These are phyloP conservation scores for Phoma herbarum DNA, from an alignment of 2,329 filamentous ascomycete genomes.

Conservation along the genomic window DNA sequence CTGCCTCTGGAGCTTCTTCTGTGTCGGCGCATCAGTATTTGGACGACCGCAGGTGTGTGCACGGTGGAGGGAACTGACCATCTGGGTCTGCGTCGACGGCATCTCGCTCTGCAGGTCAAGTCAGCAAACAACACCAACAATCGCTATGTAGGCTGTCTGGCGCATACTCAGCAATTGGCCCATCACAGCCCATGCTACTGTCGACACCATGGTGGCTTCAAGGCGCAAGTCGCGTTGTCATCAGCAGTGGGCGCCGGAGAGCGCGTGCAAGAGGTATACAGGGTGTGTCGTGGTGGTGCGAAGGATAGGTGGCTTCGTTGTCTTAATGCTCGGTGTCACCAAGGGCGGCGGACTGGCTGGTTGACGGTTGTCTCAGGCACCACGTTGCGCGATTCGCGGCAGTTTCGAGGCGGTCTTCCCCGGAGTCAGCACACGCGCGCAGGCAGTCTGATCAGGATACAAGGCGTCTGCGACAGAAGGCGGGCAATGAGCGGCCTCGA, in stretches of 20 bases:
- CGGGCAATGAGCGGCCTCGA: not conserved
- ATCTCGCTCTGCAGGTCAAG: constrained; percentile 53
- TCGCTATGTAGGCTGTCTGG: not conserved
- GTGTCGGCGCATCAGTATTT: constrained; percentile 49
- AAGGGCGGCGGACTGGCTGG: constrained; percentile 20
- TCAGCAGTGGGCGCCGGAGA: constrained; percentile 17
- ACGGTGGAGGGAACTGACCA: constrained; percentile 43
- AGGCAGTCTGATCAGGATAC: not conserved
- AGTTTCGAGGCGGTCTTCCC: constrained; percentile 3
- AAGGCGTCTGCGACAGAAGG: not conserved
- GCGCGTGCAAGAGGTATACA: constrained; percentile 18
- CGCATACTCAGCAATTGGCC: constrained; percentile 52
- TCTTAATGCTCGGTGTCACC: constrained; percentile 14
- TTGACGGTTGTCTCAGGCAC: constrained; percentile 24
- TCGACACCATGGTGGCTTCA: constrained; percentile 51
- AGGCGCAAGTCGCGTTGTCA: constrained; percentile 40
- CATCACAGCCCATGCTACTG: constrained; percentile 46
- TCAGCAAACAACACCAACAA: constrained; percentile 22
- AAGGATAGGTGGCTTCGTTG: constrained; percentile 23
- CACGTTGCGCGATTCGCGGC: constrained; percentile 32
- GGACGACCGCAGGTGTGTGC: constrained; percentile 20
- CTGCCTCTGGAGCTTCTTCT: constrained; percentile 76
- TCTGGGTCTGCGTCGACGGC: constrained; percentile 58
- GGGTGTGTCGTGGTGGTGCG: constrained; percentile 9
- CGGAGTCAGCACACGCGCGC: constrained; percentile 12